A percentile compares a stretch with the other conserved stretches of the same genome.
Evolutionary conservation across 2,329 filamentous ascomycete genomes (phyloP).

Genomic region (Arthrocladium fulminans): DNA sequence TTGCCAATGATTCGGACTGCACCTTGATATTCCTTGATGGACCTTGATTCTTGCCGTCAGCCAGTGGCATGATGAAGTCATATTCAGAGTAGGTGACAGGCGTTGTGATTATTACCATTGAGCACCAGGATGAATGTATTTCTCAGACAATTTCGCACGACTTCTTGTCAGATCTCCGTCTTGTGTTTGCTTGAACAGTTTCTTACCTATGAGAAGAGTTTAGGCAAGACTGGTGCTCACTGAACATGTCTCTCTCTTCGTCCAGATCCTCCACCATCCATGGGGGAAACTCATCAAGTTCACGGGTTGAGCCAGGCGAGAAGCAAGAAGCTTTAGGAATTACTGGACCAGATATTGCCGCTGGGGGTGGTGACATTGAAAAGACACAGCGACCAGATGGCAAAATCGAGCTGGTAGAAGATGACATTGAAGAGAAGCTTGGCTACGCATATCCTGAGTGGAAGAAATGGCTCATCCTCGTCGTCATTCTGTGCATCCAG

Average conservation of each 20-base stretch:
- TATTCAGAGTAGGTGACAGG: background rate
- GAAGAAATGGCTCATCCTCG: constrained; percentile 27
- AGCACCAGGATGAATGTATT: background rate
- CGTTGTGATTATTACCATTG: too few relatives aligned
- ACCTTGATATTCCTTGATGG: background rate
- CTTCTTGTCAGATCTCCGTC: constrained; percentile 3
- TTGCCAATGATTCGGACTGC: background rate
- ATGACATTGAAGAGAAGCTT: constrained; percentile 56
- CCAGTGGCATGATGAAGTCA: constrained; percentile 1
- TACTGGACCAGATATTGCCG: constrained; percentile 12
- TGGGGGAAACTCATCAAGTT: background rate
- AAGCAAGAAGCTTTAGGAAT: constrained; percentile 13
- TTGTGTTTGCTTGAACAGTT: constrained; percentile 1
- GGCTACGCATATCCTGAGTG: constrained; percentile 47
- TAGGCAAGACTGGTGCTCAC: background rate
- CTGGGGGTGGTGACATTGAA: constrained; percentile 11
- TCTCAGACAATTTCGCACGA: background rate
- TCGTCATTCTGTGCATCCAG: constrained; percentile 59
- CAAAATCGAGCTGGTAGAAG: constrained; percentile 38
- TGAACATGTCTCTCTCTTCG: constrained; percentile 5
- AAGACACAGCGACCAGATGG: constrained; percentile 22
- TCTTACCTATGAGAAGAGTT: background rate
- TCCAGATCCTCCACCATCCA: constrained; percentile 3
- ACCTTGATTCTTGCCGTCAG: background rate
- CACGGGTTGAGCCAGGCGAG: constrained; percentile 10